These are phyloP conservation scores for Botrytis cinerea DNA, from an alignment of 2,329 filamentous ascomycete genomes.

Conservation along the genomic window DNA sequence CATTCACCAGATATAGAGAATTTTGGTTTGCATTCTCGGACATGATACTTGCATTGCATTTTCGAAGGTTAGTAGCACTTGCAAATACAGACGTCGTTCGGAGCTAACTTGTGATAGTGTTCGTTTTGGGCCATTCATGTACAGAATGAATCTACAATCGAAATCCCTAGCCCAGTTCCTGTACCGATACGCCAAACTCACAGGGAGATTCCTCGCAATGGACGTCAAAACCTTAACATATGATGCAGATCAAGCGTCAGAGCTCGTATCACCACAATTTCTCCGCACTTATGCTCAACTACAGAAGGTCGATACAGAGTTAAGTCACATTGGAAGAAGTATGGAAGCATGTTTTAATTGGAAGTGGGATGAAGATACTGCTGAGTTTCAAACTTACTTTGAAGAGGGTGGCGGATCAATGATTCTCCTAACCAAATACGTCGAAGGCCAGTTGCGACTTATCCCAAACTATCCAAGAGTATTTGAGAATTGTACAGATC, in stretches of 20 bases:
- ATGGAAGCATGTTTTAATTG: slow-evolving; percentile 47
- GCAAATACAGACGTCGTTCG: background rate
- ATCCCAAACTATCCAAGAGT: slow-evolving; percentile 51
- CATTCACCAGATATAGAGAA: slow-evolving; percentile 47
- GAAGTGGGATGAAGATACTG: slow-evolving; percentile 40
- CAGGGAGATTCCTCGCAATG: slow-evolving; percentile 54
- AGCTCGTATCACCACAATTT: slow-evolving; percentile 49
- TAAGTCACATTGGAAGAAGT: slow-evolving; percentile 41
- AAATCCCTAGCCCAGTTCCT: slow-evolving; percentile 39
- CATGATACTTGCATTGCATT: slow-evolving; percentile 47
- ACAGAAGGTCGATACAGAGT: slow-evolving; percentile 41
- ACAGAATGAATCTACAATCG: slow-evolving; percentile 31
- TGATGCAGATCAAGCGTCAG: slow-evolving; percentile 42
- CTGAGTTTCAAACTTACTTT: slow-evolving; percentile 35
- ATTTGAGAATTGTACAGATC: slow-evolving; percentile 39
- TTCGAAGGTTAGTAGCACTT: slow-evolving; percentile 46
- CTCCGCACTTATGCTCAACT: slow-evolving; percentile 49
- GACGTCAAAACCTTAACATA: slow-evolving; percentile 47
- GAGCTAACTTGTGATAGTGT: slow-evolving; percentile 35
- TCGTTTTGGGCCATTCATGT: slow-evolving; percentile 41
- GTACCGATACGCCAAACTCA: slow-evolving; percentile 48
- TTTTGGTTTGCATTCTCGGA: slow-evolving; percentile 58
- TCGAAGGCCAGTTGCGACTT: slow-evolving; percentile 45
- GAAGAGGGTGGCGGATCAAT: slow-evolving; percentile 47
- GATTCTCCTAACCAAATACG: slow-evolving; percentile 47